Evolutionary conservation across 2,329 filamentous ascomycete genomes (phyloP).

Genomic region (Phaeomoniella chlamydospora): DNA sequence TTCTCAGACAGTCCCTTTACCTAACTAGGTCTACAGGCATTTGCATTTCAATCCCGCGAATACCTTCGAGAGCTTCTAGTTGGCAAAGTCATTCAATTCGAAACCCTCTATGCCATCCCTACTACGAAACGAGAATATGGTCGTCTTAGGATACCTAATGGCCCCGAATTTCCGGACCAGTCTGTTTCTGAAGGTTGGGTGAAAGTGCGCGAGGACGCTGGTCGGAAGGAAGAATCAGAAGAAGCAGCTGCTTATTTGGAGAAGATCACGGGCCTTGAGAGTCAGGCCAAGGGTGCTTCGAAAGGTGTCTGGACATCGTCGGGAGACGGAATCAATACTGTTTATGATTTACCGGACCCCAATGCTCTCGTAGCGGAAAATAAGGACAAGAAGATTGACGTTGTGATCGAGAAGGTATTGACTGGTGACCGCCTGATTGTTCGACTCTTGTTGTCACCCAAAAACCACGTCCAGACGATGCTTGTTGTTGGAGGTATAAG

Average conservation of each 20-base stretch:
- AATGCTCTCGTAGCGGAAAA: conserved; percentile 63
- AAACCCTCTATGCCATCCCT: conserved; percentile 75
- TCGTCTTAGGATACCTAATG: conserved; percentile 59
- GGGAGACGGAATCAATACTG: conserved; percentile 53
- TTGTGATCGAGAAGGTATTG: conserved; percentile 79
- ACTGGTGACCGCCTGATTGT: conserved; percentile 82
- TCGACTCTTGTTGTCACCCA: conserved; percentile 64
- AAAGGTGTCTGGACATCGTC: conserved; percentile 68
- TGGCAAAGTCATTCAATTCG: conserved; percentile 76
- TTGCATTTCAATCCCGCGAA: conserved; percentile 88
- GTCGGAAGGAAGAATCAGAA: conserved; percentile 75
- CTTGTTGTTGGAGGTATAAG: conserved; percentile 80
- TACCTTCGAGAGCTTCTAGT: conserved; percentile 72
- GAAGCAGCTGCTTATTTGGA: conserved; percentile 58
- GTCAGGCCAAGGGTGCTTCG: conserved; percentile 59
- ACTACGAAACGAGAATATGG: conserved; percentile 65
- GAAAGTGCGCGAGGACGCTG: conserved; percentile 87
- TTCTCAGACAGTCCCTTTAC: conserved; percentile 1
- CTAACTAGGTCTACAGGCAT: conserved; percentile 35
- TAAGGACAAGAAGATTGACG: conserved; percentile 75
- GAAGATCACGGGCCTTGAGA: conserved; percentile 62
- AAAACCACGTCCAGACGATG: conserved; percentile 79
- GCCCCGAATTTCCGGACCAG: conserved; percentile 64
- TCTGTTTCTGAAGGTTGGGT: conserved; percentile 80
- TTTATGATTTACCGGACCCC: conserved; percentile 66